Evolutionary conservation across 768 basidiomycete species (phyloP), one percentile per base, ranked within the genome.

Genomic region (Termitomyces sp.): DNA sequence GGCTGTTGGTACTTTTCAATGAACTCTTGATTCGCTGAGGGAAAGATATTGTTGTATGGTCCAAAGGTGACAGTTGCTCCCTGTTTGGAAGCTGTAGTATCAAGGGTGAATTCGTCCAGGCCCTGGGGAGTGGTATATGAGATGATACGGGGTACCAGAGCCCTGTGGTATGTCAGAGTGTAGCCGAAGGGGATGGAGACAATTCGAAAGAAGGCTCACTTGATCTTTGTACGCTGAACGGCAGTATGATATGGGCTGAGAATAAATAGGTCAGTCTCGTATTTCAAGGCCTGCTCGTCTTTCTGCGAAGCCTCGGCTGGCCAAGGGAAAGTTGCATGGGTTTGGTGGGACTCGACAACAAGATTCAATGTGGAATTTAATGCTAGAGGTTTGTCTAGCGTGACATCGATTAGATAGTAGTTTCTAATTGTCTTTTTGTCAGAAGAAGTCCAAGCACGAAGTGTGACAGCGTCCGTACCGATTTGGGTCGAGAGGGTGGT

Each of bases 31-130:
- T 75, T 78, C 1, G 85, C 71, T 3, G 92, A 88, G 10, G 82
- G 66, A 15, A 86, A 88, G 48, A 96, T 77, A 58, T 86, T 81
- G 67, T 84, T 81, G 74, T 85, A 97, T 15, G 95, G 94, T 1
- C 95, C 95, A 63, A 95, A 95, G 12, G 91, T 93, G 36, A 97
- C 71, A 5, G 88, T 88, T 8, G 88, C 79, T 37, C 92, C 90
- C 46, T 88, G 82, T 70, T 90, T 90, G 39, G 86, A 84, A 13
- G 80, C 86, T 5, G 81, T 66, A 26, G 70, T 73, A n/a, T 87
- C 88, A 18, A 75, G 70, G 16, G 84, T 79, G 68, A 90, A 88
- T 37, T 72, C 76, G 4, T 83, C 79, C 18, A 87, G 63, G 31
- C 77, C 73, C 61, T 85, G 75, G 2, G 91, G 90, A 3, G 81